These are phyloP conservation scores for Panaeolus papilionaceus DNA, from an alignment of 768 basidiomycete genomes.

Conservation along the genomic window DNA sequence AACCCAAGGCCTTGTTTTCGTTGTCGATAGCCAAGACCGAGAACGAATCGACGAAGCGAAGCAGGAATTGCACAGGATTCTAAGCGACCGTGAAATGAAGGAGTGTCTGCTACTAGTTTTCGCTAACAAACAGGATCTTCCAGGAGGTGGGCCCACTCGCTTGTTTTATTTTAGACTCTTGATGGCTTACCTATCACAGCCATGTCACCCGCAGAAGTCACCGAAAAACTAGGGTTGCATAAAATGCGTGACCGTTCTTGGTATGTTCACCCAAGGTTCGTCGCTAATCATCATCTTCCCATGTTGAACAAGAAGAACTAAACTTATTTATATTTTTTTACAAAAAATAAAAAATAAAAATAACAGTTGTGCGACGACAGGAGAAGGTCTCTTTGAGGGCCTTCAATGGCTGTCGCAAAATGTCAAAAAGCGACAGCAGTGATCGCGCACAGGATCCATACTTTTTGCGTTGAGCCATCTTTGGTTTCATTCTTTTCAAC, in stretches of 20 bases:
- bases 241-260: conserved; percentile 97
- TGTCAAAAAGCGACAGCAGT: conserved; percentile 91
- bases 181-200: conserved; percentile 50
- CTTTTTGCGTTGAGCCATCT: not conserved
- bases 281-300: conserved; percentile 17
- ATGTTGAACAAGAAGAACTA: not conserved
- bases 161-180: conserved; percentile 10
- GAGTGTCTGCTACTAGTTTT: conserved; percentile 97
- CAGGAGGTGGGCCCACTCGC: conserved; percentile 72
- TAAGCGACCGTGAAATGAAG: conserved; percentile 98
- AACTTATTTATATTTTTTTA: not conserved
- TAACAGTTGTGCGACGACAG: conserved; percentile 90
- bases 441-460: conserved; percentile 25
- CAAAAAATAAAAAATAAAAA: not conserved
- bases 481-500: conserved; percentile 13
- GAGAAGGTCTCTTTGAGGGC: conserved; percentile 96
- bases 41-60: conserved; percentile 97
- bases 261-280: conserved; percentile 99
- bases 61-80: conserved; percentile 93
- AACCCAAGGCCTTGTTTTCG: conserved; percentile 97
- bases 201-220: conserved; percentile 99
- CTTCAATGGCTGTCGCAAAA: conserved; percentile 98
- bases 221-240: conserved; percentile 94
- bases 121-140: conserved; percentile 98
- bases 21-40: conserved; percentile 95